These are phyloP conservation scores for Tricholoma sp. DNA, from an alignment of 768 basidiomycete species.

Conservation along the genomic window DNA sequence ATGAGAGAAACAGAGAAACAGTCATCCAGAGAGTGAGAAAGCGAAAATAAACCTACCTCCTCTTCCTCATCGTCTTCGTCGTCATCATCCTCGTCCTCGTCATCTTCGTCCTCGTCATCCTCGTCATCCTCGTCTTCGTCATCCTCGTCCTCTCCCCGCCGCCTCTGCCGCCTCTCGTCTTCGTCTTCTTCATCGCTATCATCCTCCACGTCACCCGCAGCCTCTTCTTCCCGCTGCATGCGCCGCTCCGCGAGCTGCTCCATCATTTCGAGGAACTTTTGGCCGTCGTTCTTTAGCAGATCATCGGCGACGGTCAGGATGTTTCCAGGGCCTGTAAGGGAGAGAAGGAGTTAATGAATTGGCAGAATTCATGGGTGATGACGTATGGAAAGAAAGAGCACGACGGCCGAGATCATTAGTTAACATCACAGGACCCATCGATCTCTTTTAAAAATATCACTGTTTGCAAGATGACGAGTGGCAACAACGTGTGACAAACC, in stretches of 20 bases:
- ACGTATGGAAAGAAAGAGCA: background rate
- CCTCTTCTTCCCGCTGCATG: conserved; percentile 82
- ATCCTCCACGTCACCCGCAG: conserved; percentile 39
- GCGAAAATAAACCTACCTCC: conserved; percentile 32
- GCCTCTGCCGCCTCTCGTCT: conserved; percentile 21
- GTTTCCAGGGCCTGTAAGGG: conserved; percentile 67
- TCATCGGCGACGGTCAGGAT: conserved; percentile 99
- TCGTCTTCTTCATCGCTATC: conserved; percentile 43
- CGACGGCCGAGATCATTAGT: background rate
- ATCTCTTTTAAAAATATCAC: background rate
- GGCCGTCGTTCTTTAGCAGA: conserved; percentile 96
- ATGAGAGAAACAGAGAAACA: too few relatives aligned
- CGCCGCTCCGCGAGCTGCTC: conserved; percentile 94
- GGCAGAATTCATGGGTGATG: background rate
- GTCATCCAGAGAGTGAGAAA: conserved; percentile 8
- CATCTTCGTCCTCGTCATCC: conserved; percentile 54
- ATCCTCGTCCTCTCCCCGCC: conserved; percentile 44
- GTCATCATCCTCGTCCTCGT: conserved; percentile 61
- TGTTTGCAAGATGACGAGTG: background rate
- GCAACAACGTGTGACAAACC: background rate
- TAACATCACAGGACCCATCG: background rate
- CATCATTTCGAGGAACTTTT: conserved; percentile 99
- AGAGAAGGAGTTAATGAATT: background rate
- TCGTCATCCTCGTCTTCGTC: conserved; percentile 60
- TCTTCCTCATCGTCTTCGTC: conserved; percentile 64